phyloP scores from a whole-genome alignment of 2,329 filamentous ascomycete genomes.

The Leptographium radiaticola region DNA sequence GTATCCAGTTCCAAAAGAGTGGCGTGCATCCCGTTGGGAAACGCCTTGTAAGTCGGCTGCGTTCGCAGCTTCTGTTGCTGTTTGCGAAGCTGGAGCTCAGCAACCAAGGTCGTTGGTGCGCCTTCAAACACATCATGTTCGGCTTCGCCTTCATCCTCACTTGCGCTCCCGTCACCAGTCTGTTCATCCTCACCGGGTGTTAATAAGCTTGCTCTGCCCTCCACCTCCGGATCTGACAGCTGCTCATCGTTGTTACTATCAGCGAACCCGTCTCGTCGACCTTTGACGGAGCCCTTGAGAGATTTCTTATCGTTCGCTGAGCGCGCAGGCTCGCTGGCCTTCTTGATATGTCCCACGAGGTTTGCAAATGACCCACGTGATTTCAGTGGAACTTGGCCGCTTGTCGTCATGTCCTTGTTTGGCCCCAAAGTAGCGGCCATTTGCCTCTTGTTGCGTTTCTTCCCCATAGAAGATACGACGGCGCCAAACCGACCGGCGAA shows the following conservation, averaged over 20 bases:
- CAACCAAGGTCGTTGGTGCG: slow-evolving; percentile 77
- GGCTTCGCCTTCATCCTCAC: slow-evolving; percentile 31
- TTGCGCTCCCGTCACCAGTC: slow-evolving; percentile 27
- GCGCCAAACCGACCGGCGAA: slow-evolving; percentile 63
- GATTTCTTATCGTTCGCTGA: neutral
- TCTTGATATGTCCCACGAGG: neutral
- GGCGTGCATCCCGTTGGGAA: slow-evolving; percentile 72
- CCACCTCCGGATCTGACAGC: neutral
- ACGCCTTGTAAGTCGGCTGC: slow-evolving; percentile 46
- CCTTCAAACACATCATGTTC: slow-evolving; percentile 46
- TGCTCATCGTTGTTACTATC: neutral
- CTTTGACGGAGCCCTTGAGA: neutral
- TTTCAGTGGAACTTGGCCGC: neutral
- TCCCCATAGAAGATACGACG: slow-evolving; percentile 57
- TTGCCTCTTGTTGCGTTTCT: slow-evolving; percentile 30
- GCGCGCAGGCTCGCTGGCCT: neutral
- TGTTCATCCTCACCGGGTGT: slow-evolving; percentile 16
- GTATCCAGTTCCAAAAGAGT: slow-evolving; percentile 85
- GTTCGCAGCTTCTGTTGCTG: slow-evolving; percentile 74
- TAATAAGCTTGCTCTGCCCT: neutral
- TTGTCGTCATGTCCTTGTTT: neutral
- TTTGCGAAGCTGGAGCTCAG: slow-evolving; percentile 84
- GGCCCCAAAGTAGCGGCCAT: neutral
- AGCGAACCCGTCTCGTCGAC: neutral
- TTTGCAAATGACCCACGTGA: neutral